A percentile compares a stretch with the other conserved stretches of the same genome.
phyloP scores from a whole-genome alignment of 768 basidiomycete species.

The Lactarius quietus region DNA sequence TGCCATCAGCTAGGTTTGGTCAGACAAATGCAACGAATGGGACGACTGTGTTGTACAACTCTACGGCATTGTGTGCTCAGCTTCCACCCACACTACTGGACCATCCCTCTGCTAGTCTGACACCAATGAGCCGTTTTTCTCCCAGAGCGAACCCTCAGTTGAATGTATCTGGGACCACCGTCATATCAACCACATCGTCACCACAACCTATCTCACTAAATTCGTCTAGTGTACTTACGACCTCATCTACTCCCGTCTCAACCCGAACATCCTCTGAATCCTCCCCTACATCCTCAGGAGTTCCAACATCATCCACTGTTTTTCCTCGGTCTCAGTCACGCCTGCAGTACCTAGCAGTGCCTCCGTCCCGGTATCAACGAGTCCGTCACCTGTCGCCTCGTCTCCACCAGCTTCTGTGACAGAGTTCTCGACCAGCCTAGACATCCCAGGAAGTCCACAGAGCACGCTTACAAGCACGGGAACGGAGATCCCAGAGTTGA shows the following conservation, averaged over 20 bases:
- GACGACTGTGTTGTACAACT: not conserved
- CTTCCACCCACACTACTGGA: not conserved
- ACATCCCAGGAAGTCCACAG: constrained; percentile 20
- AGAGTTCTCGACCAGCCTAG: not conserved
- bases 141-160: not conserved
- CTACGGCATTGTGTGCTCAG: not conserved
- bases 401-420: not conserved
- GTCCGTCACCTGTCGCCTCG: not conserved
- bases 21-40: not conserved
- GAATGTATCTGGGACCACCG: not conserved
- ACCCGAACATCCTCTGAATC: not conserved
- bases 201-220: not conserved
- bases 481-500: constrained; percentile 41
- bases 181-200: not conserved
- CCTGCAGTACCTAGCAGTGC: not conserved
- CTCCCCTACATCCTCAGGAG: not conserved
- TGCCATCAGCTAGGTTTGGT: not conserved
- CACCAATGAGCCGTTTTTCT: not conserved
- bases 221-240: not conserved
- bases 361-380: not conserved
- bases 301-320: not conserved
- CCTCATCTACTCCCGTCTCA: not conserved
- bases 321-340: not conserved
- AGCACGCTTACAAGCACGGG: constrained; percentile 40
- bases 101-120: not conserved